These are phyloP conservation scores for Kazachstania taianensis DNA, from an alignment of 805 yeast genomes.

Conservation along the genomic window DNA sequence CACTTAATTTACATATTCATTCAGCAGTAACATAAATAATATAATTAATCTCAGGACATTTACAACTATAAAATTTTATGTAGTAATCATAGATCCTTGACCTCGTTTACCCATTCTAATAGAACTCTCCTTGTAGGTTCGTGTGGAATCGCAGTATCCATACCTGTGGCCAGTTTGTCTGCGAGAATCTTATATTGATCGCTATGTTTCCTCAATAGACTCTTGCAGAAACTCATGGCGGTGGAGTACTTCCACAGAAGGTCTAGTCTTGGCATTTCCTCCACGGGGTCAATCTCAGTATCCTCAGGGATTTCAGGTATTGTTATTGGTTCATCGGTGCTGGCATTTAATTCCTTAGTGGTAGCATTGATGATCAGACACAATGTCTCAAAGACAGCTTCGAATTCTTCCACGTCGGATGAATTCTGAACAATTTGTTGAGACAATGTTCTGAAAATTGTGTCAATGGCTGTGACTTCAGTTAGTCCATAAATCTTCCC, in stretches of 20 bases:
- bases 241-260: constrained; percentile 35
- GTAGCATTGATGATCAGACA: constrained; percentile 16
- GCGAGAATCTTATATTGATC: constrained; percentile 31
- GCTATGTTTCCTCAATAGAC: constrained; percentile 36
- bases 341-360: constrained; percentile 12
- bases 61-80: neutral
- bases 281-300: constrained; percentile 14
- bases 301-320: constrained; percentile 16
- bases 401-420: constrained; percentile 22
- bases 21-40: neutral
- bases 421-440: constrained; percentile 15
- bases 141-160: constrained; percentile 28
- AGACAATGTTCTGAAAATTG: constrained; percentile 31
- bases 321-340: constrained; percentile 10
- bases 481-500: constrained; percentile 30
- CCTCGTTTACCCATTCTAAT: constrained; percentile 29
- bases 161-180: constrained; percentile 26
- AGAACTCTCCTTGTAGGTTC: constrained; percentile 24
- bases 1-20: too few species aligned
- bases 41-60: neutral
- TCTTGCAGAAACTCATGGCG: constrained; percentile 30
- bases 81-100: constrained; percentile 11
- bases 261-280: constrained; percentile 28
- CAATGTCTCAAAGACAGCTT: constrained; percentile 22
- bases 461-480: constrained; percentile 39